Percentiles rank a stretch among this genome's conserved stretches.
These are phyloP conservation scores for Diaporthe vexans DNA, from an alignment of 2,329 filamentous ascomycete species.

Conservation along the genomic window DNA sequence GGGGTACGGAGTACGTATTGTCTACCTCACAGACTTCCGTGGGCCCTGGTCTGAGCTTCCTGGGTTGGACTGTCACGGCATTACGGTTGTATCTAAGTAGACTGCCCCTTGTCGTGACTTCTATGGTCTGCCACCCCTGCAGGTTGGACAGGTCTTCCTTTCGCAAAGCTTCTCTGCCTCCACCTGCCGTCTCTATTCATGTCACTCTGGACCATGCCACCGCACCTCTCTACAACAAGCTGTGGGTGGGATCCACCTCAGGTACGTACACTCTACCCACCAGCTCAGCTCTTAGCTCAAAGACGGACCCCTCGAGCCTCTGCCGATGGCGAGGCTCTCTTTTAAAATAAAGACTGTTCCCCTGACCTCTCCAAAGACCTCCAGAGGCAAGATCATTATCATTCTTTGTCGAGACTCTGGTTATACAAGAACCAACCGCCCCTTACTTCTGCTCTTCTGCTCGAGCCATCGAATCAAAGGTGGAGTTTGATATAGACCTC, in stretches of 20 bases:
- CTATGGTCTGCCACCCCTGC: conserved; percentile 27
- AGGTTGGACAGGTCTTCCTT: conserved; percentile 7
- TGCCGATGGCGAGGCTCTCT: conserved; percentile 34
- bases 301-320: conserved; percentile 37
- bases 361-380: conserved; percentile 36
- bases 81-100: conserved; percentile 13
- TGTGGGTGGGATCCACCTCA: conserved; percentile 1
- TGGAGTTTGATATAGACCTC: conserved; percentile 2
- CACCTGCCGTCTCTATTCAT: conserved; percentile 20
- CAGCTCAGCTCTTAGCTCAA: conserved; percentile 32
- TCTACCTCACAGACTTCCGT: conserved; percentile 16
- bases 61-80: conserved; percentile 1
- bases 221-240: conserved; percentile 24
- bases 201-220: conserved; percentile 27
- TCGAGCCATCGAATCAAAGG: conserved; percentile 32
- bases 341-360: conserved; percentile 32
- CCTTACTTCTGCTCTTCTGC: conserved; percentile 10
- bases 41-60: background rate
- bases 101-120: conserved; percentile 22
- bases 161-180: conserved; percentile 32
- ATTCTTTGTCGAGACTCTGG: conserved; percentile 33
- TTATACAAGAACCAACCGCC: conserved; percentile 34
- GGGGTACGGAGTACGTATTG: conserved; percentile 10
- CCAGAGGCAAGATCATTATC: conserved; percentile 30
- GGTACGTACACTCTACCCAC: conserved; percentile 26